Evolutionary conservation across 306 rosid species (phyloP), one percentile per base, ranked within the genome.

Genomic region (Canavalia ensiformis): DNA sequence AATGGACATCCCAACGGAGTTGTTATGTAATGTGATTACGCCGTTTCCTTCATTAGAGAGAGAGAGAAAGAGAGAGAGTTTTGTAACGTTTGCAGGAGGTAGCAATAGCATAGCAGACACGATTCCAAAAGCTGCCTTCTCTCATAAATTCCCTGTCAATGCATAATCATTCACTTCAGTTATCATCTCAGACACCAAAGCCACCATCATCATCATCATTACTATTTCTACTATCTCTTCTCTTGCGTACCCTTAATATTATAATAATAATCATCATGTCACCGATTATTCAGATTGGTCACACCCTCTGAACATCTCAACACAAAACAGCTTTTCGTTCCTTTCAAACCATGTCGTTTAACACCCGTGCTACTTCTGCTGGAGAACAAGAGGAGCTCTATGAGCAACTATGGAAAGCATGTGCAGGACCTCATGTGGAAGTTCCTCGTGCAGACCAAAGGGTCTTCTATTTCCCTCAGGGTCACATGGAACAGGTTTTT

Each of bases 401-500:
- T 59, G 78, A 58, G 77, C 97, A 88, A 87, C 92, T 94, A 33
- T 94, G 98, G 98, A 90, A 77, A 83, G 92, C 87, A 11, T 94
- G 97, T 34, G 97, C 98, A 8, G 98, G 94, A 70, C 97, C 97
- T 8, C 92, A 90, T 44, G 97, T 91, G 8, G 98, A 89, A 55
- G 88, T 94, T 80, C 98, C 97, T 84, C 86, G 59, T 65, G 6
- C 8, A 1, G 52, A 29, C 9, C 91, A 94, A 82, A 89, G 88
- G 86, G 98, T 91, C 55, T 90, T 64, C 79, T 94, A 94, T 69
- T 91, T 94, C 74, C 97, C 97, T 9, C 98, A 94, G 60, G 98
- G 98, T 2, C 98, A 94, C 56, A 91, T 91, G 97, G 97, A 91
- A 63, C 98, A 94, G 80, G 97, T 91, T 64, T 62, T 81, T 81